phyloP scores from a whole-genome alignment of 306 rosid species.

The Trifolium fragiferum region DNA sequence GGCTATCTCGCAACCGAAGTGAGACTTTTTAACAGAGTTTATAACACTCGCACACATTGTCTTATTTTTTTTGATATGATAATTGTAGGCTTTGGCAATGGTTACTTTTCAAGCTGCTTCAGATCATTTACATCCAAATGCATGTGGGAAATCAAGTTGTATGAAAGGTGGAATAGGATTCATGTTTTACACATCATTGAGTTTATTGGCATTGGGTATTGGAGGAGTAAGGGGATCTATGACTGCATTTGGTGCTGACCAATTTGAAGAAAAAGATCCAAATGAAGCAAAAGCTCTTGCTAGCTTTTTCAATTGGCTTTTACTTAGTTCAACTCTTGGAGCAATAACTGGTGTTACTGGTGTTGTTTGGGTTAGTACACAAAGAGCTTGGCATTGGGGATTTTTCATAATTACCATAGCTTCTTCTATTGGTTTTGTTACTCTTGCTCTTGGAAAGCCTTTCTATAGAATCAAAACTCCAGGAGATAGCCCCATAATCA shows the following conservation, averaged over 20 bases:
- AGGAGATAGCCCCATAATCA: constrained; percentile 64
- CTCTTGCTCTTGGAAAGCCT: constrained; percentile 74
- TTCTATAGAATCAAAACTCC: constrained; percentile 66
- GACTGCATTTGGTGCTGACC: constrained; percentile 85
- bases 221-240: constrained; percentile 84
- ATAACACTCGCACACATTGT: too few species aligned
- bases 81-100: constrained; percentile 60
- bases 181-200: constrained; percentile 63
- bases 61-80: neutral
- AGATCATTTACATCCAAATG: constrained; percentile 56
- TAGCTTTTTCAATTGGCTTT: constrained; percentile 69
- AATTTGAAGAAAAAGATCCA: constrained; percentile 62
- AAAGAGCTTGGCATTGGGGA: constrained; percentile 73
- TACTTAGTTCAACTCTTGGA: constrained; percentile 71
- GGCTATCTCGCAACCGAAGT: too few species aligned
- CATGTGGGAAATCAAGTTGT: constrained; percentile 56
- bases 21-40: too few species aligned
- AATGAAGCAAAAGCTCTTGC: constrained; percentile 68
- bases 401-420: constrained; percentile 63
- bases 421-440: constrained; percentile 56
- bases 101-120: constrained; percentile 65
- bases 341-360: constrained; percentile 65
- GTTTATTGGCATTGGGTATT: constrained; percentile 63
- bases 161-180: constrained; percentile 55
- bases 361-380: constrained; percentile 69